Evolutionary conservation across 2,329 filamentous ascomycete genomes (phyloP), one percentile per base, ranked within the genome.

Genomic region (Trichoderma lentiforme): DNA sequence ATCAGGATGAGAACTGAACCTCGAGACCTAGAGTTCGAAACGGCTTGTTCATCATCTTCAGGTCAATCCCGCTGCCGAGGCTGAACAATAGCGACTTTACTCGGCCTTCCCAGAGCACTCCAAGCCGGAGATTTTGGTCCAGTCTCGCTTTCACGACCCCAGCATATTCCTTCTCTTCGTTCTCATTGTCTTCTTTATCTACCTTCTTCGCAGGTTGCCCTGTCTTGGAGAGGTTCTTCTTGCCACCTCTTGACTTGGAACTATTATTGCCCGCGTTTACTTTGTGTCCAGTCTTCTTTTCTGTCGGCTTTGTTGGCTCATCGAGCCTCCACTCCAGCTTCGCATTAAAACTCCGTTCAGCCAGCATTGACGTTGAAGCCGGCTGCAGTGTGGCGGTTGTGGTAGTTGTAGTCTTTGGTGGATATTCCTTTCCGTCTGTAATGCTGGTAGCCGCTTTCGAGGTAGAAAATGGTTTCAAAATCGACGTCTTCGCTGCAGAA

Each of bases 1-100:
- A 18, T 91, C 84, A 94, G 28, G 92, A 94, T 12, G 93, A 95
- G 82, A 94, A 96, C 79, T 95, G 93, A 58, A 96, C 85, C 82
- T 95, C 93, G 71, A 96, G 81, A 14, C 93, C 93, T 71, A 96
- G 84, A 6, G 89, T 92, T 73, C 92, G 88, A 78, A 96, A 92
- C 51, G 93, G 91, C 78, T 93, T 91, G 79, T 95, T 92, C 74
- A 90, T 85, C 77, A 89, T 90, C 78, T 89, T 90, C 78, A 96
- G 86, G 79, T 97, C 94, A 70, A 99, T 89, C 65, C 90, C 93
- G 71, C 94, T 93, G 11, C 96, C 96, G 56, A 97, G 86, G 76
- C 94, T 97, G 80, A 98, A 97, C 71, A 99, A 86, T 72, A 99
- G 84, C 75, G 97, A 95, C 84, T 98, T 97, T 73, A 97, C 89